Evolutionary conservation across 768 basidiomycete genomes (phyloP), one percentile per base, ranked within the genome.

Genomic region (Mycena indigotica): DNA sequence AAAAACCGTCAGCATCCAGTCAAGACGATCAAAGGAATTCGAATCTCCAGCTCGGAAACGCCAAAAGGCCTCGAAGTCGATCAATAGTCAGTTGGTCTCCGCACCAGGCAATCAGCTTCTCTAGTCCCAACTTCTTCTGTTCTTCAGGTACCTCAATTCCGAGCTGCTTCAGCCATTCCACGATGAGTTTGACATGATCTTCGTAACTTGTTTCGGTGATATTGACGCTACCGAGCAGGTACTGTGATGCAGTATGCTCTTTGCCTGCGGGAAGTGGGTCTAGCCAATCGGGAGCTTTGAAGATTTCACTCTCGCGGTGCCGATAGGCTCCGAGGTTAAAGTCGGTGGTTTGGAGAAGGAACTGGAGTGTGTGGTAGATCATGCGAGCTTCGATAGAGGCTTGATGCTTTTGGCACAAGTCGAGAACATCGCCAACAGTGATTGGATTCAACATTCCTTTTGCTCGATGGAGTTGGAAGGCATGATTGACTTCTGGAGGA

Each of bases 31-130:
- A 55, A 63, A 72, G 0, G 67, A 60, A 26, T 67, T 75, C 2
- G 30, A 23, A 44, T 76, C 75, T n/a, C 69, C 60, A 4, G n/a
- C 52, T 38, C 3, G 60, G 61, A 50, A 54, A 72, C 4, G 63
- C 58, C 41, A 59, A 69, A 5, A 76, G 57, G 0, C 70, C 70
- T 6, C 62, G 70, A 3, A 73, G 35, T 2, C 65, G 59, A 1
- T 56, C 59, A 0, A 62, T 64, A 0, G 69, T 76, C 6, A 76
- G 60, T 50, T 74, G 73, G 60, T 74, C 75, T 0, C 73, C 68
- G 29, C 69, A 50, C 69, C 69, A 76, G 0, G 58, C 30, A 15
- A 74, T 40, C 1, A 74, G n/a, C 0, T 45, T 17, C 5, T 70
- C 51, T 0, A 52, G 23, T 16, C 65, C 65, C 1, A 56, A 26